Base-by-base conservation (phyloP, 768 basidiomycete genomes). In the Kwoniella newhampshirensis region DNA sequence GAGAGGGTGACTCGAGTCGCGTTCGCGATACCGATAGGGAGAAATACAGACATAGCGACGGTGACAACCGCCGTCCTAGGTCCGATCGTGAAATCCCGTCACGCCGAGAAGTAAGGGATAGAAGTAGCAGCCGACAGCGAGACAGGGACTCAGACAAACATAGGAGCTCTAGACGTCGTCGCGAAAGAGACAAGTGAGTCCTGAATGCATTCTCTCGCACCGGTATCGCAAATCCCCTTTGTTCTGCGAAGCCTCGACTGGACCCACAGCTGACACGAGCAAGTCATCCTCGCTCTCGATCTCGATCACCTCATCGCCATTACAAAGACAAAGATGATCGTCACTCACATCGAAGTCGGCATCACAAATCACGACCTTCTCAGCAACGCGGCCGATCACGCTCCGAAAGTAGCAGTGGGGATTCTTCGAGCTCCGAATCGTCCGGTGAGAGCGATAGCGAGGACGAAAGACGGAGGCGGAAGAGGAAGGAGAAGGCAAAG, bases 381-480 rank as follows among this genome's bases (percentile, higher is more conserved):
- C 43, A 23, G 8, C 30, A 23, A 7, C 2, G 18, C 4, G 49
- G 37, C 49, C 47, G 35, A 11, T 60, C 57, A 21, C 23, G 27
- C 32, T 54, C 53, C 37, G 30, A 43, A 7, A 18, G n/a, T n/a
- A 18, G n/a, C n/a, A 37, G 30, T 20, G 28, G 27, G 12, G 41
- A 32, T n/a, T 56, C 54, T 18, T 54, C 43, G 26, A 56, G 27
- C 28, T 46, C 30, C 40, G 59, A 47, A 13, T 39, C 52, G 37
- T 55, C 43, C 5, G 53, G 54, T 30, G 67, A 66, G 30, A 69
- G 64, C 8, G 67, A 67, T 12, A 65, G 57, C 8, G 70, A 70
- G 21, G 51, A 54, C 21, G 47, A 57, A 21, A 13, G 56, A 36
- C 26, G 56, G 26, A 28, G 56, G 2, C 41, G 56, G n/a, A 50